Evolutionary conservation across 306 rosid species (phyloP).

Genomic region (Citrullus mucosospermus): DNA sequence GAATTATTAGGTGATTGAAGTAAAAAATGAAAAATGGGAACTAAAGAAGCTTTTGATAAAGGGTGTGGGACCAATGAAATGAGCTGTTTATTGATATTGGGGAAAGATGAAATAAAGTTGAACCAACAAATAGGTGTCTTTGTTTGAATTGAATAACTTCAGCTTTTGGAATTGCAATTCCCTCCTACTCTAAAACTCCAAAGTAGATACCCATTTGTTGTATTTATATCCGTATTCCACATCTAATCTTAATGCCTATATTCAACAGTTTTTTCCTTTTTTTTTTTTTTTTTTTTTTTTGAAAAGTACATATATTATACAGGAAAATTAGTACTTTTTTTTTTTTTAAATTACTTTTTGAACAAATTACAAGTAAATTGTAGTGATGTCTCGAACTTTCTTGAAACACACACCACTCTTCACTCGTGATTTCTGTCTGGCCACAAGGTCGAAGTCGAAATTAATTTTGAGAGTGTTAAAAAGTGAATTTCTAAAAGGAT

Average conservation of each 20-base stretch:
- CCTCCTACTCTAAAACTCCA: background rate
- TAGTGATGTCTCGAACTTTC: background rate
- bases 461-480: too few relatives aligned
- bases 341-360: too few relatives aligned
- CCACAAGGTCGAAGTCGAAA: too few relatives aligned
- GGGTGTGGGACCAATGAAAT: conserved; percentile 28
- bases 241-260: background rate
- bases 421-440: background rate
- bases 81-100: conserved; percentile 27
- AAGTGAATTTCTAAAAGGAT: too few relatives aligned
- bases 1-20: conserved; percentile 16
- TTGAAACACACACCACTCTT: background rate
- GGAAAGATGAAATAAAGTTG: conserved; percentile 36
- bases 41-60: conserved; percentile 41
- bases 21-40: conserved; percentile 14
- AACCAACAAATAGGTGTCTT: conserved; percentile 18
- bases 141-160: conserved; percentile 33
- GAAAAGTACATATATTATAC: background rate
- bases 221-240: background rate
- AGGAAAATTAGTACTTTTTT: background rate
- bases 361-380: background rate
- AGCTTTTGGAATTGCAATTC: conserved; percentile 29
- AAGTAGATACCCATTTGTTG: background rate
- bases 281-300: background rate
- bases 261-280: background rate